A percentile compares a stretch with the other conserved stretches of the same genome.
Conservation (phyloP, 176 grass and related monocot genomes). For the Ensete ventricosum region DNA sequence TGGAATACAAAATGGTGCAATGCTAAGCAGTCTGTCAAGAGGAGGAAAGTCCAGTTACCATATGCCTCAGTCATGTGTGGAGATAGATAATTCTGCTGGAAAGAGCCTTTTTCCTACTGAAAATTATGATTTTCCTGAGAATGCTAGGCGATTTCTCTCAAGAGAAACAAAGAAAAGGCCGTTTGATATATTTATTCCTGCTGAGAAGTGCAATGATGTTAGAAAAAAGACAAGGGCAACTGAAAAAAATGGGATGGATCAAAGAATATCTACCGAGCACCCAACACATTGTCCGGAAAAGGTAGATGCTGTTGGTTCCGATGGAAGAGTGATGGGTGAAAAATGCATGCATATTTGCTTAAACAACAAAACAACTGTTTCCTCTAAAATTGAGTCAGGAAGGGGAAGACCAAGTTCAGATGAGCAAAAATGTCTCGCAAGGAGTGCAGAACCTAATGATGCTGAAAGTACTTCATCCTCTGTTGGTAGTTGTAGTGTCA, state of each 20-base stretch:
- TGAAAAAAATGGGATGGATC: neutral
- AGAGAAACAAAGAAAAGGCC: slow-evolving; percentile 43
- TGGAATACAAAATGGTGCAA: neutral
- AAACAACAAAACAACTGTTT: slow-evolving; percentile 29
- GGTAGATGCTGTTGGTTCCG: slow-evolving; percentile 54
- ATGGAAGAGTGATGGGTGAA: slow-evolving; percentile 34
- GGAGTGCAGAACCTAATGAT: slow-evolving; percentile 27
- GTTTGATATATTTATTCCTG: slow-evolving; percentile 24
- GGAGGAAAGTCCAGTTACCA: neutral
- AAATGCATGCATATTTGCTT: slow-evolving; percentile 33
- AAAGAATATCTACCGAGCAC: slow-evolving; percentile 24
- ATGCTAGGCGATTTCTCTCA: neutral
- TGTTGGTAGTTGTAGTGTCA: slow-evolving; percentile 74
- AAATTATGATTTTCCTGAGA: neutral
- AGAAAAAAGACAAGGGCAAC: slow-evolving; percentile 33
- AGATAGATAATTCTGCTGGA: neutral
- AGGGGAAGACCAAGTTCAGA: neutral
- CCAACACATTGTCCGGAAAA: slow-evolving; percentile 39
- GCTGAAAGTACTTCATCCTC: slow-evolving; percentile 51
- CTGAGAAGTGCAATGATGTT: slow-evolving; percentile 14
- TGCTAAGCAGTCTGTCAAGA: neutral
- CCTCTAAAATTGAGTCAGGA: slow-evolving; percentile 16
- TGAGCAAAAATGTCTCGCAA: neutral
- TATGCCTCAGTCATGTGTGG: slow-evolving; percentile 1
- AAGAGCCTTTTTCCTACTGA: neutral